A percentile compares a stretch with the other conserved stretches of the same genome.
phyloP scores from a whole-genome alignment of 345 rosid species.

The Erysimum cheiranthoides region DNA sequence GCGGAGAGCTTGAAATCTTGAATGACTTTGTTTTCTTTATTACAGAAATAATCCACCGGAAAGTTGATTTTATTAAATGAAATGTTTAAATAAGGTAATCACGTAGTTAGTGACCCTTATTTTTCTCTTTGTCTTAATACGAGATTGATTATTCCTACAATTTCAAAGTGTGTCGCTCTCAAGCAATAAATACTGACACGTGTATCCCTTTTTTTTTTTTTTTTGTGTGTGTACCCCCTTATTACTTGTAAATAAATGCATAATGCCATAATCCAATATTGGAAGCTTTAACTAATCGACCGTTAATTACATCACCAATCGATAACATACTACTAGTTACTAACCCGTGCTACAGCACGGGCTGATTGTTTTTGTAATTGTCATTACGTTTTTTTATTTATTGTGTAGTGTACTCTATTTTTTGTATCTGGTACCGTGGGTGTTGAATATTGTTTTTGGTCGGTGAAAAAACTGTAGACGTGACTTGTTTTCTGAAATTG shows the following conservation, averaged over 20 bases:
- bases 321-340: background rate
- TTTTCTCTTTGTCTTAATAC: background rate
- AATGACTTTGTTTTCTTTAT: background rate
- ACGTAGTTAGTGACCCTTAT: background rate
- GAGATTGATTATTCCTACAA: conserved; percentile 26
- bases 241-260: background rate
- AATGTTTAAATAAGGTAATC: conserved; percentile 8
- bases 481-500: too few relatives aligned
- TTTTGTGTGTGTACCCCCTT: background rate
- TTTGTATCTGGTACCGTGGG: too few relatives aligned
- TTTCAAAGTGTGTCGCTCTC: conserved; percentile 17
- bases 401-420: too few relatives aligned
- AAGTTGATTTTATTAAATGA: conserved; percentile 7
- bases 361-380: too few relatives aligned
- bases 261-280: background rate
- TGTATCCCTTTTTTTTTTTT: too few relatives aligned
- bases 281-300: conserved; percentile 7
- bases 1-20: conserved; percentile 6
- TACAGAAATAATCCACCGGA: background rate
- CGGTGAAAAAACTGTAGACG: too few relatives aligned
- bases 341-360: too few relatives aligned
- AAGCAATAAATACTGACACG: background rate
- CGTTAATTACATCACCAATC: conserved; percentile 1
- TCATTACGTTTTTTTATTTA: too few relatives aligned
- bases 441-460: too few relatives aligned